These are phyloP conservation scores for Sporothrix curviconia DNA, from an alignment of 2,329 filamentous ascomycete species.

Conservation along the genomic window DNA sequence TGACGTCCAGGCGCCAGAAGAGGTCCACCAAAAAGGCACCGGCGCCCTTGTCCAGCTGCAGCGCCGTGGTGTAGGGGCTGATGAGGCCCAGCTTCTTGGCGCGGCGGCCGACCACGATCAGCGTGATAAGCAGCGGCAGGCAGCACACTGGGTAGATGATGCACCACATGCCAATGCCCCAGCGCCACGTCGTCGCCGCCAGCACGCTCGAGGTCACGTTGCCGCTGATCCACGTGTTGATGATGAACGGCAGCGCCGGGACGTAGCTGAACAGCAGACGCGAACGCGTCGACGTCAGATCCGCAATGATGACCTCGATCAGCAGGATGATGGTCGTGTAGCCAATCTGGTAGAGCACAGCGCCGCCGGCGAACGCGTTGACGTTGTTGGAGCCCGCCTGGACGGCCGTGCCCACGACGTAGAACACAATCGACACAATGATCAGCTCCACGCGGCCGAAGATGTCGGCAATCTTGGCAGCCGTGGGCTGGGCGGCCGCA, in stretches of 20 bases:
- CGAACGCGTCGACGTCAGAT: constrained; percentile 55
- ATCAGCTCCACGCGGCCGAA: constrained; percentile 57
- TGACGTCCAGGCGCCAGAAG: constrained; percentile 41
- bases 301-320: constrained; percentile 58
- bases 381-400: constrained; percentile 46
- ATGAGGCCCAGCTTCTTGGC: constrained; percentile 47
- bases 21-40: constrained; percentile 31
- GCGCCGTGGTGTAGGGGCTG: constrained; percentile 24
- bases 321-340: constrained; percentile 56
- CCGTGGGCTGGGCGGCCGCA: constrained; percentile 35
- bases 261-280: constrained; percentile 61
- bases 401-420: constrained; percentile 37
- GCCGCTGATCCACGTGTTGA: constrained; percentile 60
- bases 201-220: constrained; percentile 48
- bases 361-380: constrained; percentile 47
- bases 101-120: constrained; percentile 44
- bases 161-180: constrained; percentile 59
- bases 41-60: constrained; percentile 22
- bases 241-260: constrained; percentile 51
- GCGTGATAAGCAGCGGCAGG: constrained; percentile 37
- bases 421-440: constrained; percentile 45
- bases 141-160: constrained; percentile 53
- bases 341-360: constrained; percentile 56
- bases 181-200: constrained; percentile 46
- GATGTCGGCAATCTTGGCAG: constrained; percentile 56